Evolutionary conservation across 2,329 filamentous ascomycete species (phyloP).

Genomic region (Hirsutella rhossiliensis): DNA sequence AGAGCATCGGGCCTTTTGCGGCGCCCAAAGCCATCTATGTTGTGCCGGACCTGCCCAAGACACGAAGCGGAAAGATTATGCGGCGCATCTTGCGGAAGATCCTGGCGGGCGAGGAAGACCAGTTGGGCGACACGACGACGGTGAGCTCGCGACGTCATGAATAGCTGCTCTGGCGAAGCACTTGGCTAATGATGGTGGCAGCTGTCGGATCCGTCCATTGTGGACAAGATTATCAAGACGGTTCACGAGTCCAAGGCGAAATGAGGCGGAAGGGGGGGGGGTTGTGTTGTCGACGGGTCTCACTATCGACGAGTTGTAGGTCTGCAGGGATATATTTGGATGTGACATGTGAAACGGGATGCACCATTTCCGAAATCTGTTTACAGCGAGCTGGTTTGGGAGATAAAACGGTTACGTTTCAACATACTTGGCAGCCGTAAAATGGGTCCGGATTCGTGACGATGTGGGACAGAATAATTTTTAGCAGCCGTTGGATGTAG

Average conservation of each 20-base stretch:
- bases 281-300: neutral
- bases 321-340: neutral
- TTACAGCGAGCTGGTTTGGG: neutral
- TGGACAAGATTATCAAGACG: constrained; percentile 75
- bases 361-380: neutral
- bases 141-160: constrained; percentile 40
- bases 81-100: constrained; percentile 94
- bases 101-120: constrained; percentile 90
- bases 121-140: constrained; percentile 84
- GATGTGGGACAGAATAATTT: too few species aligned
- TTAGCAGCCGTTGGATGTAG: too few species aligned
- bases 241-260: constrained; percentile 56
- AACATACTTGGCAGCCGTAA: too few species aligned
- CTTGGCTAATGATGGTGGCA: constrained; percentile 21
- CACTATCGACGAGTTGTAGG: neutral
- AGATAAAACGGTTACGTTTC: too few species aligned
- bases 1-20: constrained; percentile 94
- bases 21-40: constrained; percentile 89
- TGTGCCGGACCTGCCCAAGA: constrained; percentile 92
- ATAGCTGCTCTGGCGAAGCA: neutral
- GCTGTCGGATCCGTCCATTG: constrained; percentile 82
- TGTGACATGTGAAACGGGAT: neutral
- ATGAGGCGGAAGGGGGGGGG: constrained; percentile 15
- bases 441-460: too few species aligned
- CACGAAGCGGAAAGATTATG: constrained; percentile 98